Conservation (phyloP, 176 grass and related monocot genomes). For the Lolium multiflorum region DNA sequence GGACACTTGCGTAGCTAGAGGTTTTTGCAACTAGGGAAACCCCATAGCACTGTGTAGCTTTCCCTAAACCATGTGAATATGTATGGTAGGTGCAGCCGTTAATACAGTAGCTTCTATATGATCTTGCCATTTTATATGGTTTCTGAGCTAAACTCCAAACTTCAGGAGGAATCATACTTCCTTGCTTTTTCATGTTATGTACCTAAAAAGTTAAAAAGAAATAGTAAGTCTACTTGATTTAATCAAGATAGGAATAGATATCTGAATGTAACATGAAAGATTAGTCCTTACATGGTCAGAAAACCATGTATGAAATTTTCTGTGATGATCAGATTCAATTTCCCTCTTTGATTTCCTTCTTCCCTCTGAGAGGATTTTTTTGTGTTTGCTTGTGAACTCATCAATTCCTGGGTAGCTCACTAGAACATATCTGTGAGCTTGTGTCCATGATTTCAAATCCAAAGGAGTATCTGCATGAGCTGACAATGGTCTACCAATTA, state of each 20-base stretch:
- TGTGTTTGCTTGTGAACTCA: neutral
- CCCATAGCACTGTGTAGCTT: too few species aligned
- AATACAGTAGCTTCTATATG: too few species aligned
- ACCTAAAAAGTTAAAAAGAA: too few species aligned
- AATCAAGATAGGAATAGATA: neutral
- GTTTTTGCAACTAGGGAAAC: too few species aligned
- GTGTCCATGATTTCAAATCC: neutral
- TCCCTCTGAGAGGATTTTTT: neutral
- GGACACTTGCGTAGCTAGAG: too few species aligned
- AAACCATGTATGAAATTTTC: neutral
- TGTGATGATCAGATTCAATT: neutral
- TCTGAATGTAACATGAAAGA: too few species aligned
- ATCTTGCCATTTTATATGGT: too few species aligned
- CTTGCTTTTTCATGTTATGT: too few species aligned
- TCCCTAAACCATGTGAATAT: too few species aligned
- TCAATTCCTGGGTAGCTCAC: neutral
- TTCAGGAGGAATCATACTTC: too few species aligned
- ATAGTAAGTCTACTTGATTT: neutral
- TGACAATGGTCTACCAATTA: neutral
- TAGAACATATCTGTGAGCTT: neutral
- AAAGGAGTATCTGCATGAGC: neutral
- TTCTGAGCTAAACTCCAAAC: too few species aligned
- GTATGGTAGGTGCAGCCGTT: too few species aligned
- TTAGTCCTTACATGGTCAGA: neutral
- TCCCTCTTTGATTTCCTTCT: neutral